Percentiles rank a stretch among this genome's conserved stretches.
These are phyloP conservation scores for Nannochloropsis granulata DNA, from an alignment of 108 stramenopile species.

Conservation along the genomic window DNA sequence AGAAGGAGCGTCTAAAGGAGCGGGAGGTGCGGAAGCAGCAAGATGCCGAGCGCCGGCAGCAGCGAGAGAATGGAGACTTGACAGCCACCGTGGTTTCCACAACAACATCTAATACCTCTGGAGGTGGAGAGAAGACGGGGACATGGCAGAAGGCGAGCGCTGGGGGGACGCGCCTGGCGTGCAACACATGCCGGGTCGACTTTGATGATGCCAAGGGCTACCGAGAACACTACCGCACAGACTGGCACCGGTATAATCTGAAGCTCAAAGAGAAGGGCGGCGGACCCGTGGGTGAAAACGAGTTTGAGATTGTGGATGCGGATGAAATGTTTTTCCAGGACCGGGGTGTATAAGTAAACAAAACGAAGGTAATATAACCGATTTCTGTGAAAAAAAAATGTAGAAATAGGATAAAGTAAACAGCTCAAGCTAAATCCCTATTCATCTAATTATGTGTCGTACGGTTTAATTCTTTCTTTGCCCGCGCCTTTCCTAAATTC, in stretches of 20 bases:
- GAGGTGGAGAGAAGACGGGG: not conserved
- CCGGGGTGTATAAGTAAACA: not conserved
- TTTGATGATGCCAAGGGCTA: slow-evolving; percentile 36
- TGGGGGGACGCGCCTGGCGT: not conserved
- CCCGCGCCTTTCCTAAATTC: too few relatives aligned
- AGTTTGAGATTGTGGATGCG: slow-evolving; percentile 19
- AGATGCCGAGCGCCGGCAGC: not conserved
- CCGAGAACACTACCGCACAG: slow-evolving; percentile 72
- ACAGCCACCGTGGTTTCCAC: not conserved
- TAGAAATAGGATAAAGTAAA: not conserved
- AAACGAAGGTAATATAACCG: not conserved
- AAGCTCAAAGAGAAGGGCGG: slow-evolving; percentile 61
- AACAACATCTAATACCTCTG: not conserved
- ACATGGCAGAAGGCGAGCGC: not conserved
- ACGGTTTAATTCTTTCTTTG: too few relatives aligned
- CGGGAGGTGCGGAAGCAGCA: not conserved
- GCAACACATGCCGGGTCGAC: slow-evolving; percentile 13
- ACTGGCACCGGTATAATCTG: slow-evolving; percentile 89
- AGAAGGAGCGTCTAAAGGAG: slow-evolving; percentile 13
- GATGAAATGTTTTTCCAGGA: slow-evolving; percentile 15
- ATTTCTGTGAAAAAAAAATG: not conserved
- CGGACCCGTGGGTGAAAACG: slow-evolving; percentile 5
- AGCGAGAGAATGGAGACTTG: not conserved
- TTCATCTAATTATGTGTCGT: not conserved
- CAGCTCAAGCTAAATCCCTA: not conserved